These are phyloP conservation scores for Podila epigama DNA, from an alignment of 192 early-diverging fungal genomes.

Conservation along the genomic window DNA sequence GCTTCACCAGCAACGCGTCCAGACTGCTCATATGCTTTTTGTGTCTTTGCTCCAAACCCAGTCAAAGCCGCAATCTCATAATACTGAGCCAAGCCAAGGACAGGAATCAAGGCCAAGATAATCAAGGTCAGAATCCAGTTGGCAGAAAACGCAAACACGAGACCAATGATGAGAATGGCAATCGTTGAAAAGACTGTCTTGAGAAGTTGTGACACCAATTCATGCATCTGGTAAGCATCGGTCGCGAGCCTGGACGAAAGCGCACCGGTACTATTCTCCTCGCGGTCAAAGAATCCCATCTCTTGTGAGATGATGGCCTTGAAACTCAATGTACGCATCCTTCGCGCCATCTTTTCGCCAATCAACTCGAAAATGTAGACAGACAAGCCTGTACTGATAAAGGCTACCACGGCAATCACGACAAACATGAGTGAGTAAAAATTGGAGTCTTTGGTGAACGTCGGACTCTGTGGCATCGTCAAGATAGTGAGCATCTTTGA, in stretches of 20 bases:
- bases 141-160: conserved; percentile 57
- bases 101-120: conserved; percentile 70
- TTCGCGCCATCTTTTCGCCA: conserved; percentile 70
- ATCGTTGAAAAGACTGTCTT: conserved; percentile 11
- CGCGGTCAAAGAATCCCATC: conserved; percentile 77
- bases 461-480: conserved; percentile 7
- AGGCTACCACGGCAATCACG: conserved; percentile 50
- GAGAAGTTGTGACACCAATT: conserved; percentile 40
- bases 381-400: conserved; percentile 9
- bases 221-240: conserved; percentile 64
- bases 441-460: conserved; percentile 43
- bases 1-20: conserved; percentile 77
- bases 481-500: conserved; percentile 46
- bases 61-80: conserved; percentile 64
- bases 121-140: conserved; percentile 69
- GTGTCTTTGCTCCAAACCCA: conserved; percentile 57
- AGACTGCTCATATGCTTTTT: conserved; percentile 71
- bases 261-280: conserved; percentile 72
- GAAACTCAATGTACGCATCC: conserved; percentile 70
- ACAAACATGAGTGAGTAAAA: conserved; percentile 62
- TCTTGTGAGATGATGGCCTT: conserved; percentile 72
- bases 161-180: conserved; percentile 8
- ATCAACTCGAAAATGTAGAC: conserved; percentile 23
- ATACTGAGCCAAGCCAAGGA: conserved; percentile 67
- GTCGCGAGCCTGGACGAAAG: conserved; percentile 73